Evolutionary conservation across 2,329 filamentous ascomycete species (phyloP), one percentile per base, ranked within the genome.

Genomic region (Sclerotinia subarctica): DNA sequence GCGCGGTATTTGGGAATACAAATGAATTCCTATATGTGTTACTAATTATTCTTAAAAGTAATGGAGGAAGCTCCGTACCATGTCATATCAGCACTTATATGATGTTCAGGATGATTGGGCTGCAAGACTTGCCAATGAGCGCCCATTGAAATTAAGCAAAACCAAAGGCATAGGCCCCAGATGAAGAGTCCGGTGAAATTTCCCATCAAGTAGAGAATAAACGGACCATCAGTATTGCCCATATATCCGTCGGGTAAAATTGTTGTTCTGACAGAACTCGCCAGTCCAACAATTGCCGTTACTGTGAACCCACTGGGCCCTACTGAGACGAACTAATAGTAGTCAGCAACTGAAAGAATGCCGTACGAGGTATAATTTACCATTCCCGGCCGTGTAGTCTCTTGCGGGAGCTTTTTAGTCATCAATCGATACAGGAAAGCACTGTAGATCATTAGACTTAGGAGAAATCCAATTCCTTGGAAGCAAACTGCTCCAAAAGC

Each of bases 381-480:
- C 69, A 96, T 93, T 74, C 90, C 92, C 0, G 92, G 92, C 15
- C 92, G 86, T 26, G 92, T 84, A 53, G 85, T 88, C 75, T 94
- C 92, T 66, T 86, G 84, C 0, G 92, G 92, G 0, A 96, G 82
- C 74, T 95, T 95, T 75, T 94, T 90, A 0, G 92, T 94, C 92
- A 95, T 95, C 38, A 96, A 83, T 42, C 92, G 87, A 77, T 95
- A 95, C 62, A 96, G 86, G 76, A 94, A 95, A 62, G 92, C 90
- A 1, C 90, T 87, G 70, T 93, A 93, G 35, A 96, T 91, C 89
- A 94, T 94, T 69, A 94, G 84, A 59, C 82, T 82, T 57, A 87
- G 84, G 2, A 86, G 78, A 70, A 84, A 86, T 0, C 84, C 85
- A 1, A 83, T 84, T 8, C 84, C 85, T 72, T 87, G 85, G 0